A percentile compares a stretch with the other conserved stretches of the same genome.
phyloP scores from a whole-genome alignment of 2,329 filamentous ascomycete genomes.

The Botrytis deweyae region DNA sequence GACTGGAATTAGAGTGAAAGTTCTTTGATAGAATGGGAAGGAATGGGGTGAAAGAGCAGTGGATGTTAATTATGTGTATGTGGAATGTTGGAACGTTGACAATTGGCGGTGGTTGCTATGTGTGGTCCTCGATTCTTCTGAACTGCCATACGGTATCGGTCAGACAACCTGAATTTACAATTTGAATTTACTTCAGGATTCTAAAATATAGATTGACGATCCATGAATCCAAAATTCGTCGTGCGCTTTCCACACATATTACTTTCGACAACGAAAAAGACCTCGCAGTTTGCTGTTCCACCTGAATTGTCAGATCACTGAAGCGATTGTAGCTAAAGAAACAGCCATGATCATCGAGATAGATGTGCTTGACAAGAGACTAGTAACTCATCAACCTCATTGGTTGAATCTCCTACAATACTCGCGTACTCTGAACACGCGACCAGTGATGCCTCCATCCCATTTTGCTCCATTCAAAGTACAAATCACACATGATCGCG shows the following conservation, averaged over 20 bases:
- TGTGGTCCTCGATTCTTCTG: not conserved
- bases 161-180: not conserved
- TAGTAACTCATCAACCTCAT: too few relatives aligned
- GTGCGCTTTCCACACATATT: not conserved
- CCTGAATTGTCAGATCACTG: not conserved
- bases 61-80: not conserved
- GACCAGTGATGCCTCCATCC: not conserved
- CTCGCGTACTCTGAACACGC: too few relatives aligned
- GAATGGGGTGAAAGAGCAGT: rapidly evolving
- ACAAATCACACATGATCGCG: not conserved
- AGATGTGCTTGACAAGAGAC: too few relatives aligned
- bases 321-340: rapidly evolving
- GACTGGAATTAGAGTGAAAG: slow-evolving; percentile 11
- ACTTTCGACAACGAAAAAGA: not conserved
- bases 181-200: not conserved
- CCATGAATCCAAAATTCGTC: not conserved
- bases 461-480: not conserved
- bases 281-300: not conserved
- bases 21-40: not conserved
- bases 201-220: not conserved
- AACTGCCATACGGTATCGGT: not conserved
- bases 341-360: not conserved
- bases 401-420: too few relatives aligned
- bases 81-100: not conserved
- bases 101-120: not conserved